phyloP scores from a whole-genome alignment of 2,329 filamentous ascomycete species.

The Penicillium vulpinum region DNA sequence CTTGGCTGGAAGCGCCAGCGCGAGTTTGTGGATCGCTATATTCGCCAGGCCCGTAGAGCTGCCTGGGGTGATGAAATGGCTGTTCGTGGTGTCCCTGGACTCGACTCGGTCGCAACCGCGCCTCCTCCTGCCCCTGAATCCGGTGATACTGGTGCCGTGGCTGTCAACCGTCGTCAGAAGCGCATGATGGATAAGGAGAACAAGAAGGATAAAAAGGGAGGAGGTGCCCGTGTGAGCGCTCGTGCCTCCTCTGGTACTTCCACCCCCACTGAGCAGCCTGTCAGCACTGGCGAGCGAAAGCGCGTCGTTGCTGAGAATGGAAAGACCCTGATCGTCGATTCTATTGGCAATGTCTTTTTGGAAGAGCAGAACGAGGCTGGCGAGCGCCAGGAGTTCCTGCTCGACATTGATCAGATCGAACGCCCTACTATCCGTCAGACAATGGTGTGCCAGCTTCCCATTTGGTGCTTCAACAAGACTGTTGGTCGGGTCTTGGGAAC shows the following conservation, averaged over 20 bases:
- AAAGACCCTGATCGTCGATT: conserved; percentile 91
- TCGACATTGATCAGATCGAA: conserved; percentile 84
- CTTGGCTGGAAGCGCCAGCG: conserved; percentile 86
- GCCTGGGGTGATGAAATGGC: conserved; percentile 85
- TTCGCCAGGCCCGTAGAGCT: conserved; percentile 80
- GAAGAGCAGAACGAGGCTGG: conserved; percentile 90
- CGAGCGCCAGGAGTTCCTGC: conserved; percentile 74
- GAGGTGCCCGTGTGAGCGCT: conserved; percentile 28
- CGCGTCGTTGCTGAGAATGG: conserved; percentile 91
- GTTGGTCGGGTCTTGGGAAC: conserved; percentile 32
- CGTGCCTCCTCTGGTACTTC: conserved; percentile 49
- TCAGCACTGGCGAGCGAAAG: conserved; percentile 74
- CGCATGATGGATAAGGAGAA: conserved; percentile 83
- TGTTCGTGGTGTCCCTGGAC: conserved; percentile 65
- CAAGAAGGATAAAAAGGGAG: conserved; percentile 63
- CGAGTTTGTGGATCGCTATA: conserved; percentile 89
- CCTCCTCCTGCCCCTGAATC: conserved; percentile 51
- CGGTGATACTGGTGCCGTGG: conserved; percentile 52
- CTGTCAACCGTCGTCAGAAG: conserved; percentile 82
- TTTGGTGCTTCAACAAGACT: conserved; percentile 64
- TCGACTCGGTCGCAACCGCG: conserved; percentile 48
- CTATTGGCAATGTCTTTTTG: conserved; percentile 88
- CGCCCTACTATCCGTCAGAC: conserved; percentile 79
- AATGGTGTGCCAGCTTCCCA: conserved; percentile 73
- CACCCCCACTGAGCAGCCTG: conserved; percentile 54